Percentiles rank a stretch among this genome's conserved stretches.
These are phyloP conservation scores for Tolypocladium tundrense DNA, from an alignment of 2,329 filamentous ascomycete species.

Conservation along the genomic window DNA sequence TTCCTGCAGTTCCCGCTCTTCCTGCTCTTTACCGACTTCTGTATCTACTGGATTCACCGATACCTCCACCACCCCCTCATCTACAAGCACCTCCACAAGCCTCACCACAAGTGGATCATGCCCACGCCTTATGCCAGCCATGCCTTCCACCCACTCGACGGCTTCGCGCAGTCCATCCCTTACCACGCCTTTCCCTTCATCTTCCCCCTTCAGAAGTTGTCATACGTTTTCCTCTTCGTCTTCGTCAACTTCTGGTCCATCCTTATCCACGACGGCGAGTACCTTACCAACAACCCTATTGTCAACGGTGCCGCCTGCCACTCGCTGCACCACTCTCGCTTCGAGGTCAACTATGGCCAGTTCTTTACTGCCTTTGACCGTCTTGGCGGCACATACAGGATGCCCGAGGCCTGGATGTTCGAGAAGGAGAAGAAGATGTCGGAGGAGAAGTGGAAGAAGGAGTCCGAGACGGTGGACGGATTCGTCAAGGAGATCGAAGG, in stretches of 20 bases:
- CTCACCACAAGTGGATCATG: conserved; percentile 99
- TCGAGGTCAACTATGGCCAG: conserved; percentile 72
- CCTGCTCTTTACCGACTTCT: conserved; percentile 78
- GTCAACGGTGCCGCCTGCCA: conserved; percentile 95
- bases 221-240: conserved; percentile 75
- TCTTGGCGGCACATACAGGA: conserved; percentile 74
- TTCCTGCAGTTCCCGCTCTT: conserved; percentile 79
- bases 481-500: conserved; percentile 64
- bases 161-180: conserved; percentile 77
- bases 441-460: conserved; percentile 66
- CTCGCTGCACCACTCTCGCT: conserved; percentile 55
- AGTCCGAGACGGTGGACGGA: conserved; percentile 64
- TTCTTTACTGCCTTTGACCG: conserved; percentile 91
- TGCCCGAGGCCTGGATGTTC: conserved; percentile 80
- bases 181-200: conserved; percentile 92
- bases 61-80: conserved; percentile 64
- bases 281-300: conserved; percentile 79
- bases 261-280: conserved; percentile 92
- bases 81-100: conserved; percentile 90
- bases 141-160: conserved; percentile 91
- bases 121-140: conserved; percentile 86
- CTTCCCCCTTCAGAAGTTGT: conserved; percentile 85
- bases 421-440: conserved; percentile 78
- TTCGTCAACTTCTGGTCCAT: conserved; percentile 98
- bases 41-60: conserved; percentile 88